Evolutionary conservation across 805 yeast species (phyloP), one percentile per base, ranked within the genome.

Genomic region (Suhomyces canberraensis): DNA sequence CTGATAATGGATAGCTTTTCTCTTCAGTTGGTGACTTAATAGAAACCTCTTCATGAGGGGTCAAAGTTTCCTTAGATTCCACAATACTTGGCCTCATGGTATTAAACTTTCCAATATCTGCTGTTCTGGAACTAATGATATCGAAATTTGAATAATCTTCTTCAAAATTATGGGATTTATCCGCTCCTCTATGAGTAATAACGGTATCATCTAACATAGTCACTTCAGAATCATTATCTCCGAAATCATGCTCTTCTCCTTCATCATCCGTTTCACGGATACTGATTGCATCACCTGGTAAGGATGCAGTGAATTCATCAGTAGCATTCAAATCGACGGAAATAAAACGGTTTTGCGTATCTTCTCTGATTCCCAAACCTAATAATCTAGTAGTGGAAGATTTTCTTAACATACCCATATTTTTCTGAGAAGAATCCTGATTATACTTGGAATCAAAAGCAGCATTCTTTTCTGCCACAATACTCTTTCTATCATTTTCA

Each of bases 51-150:
- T n/a, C 35, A 38, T 51, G 46, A 14, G 38, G 46, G 5, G 45
- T 40, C 34, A 61, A 51, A 0, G 64, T 54, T 14, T 60, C 66
- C 25, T 48, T 56, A 1, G 68, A 63, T 11, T 50, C 52, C 11
- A 58, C 46, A 16, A 54, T 38, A 32, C 52, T 59, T 20, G 66
- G 60, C 32, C 46, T 44, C 21, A 37, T 34, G 8, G 39, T 51
- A 37, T 46, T 56, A n/a, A 48, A 19, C 33, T 46, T 52, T 3
- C 60, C 64, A n/a, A 59, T 41, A 13, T 54, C 60, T 1, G 61
- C 61, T 19, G 56, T 54, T 31, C 52, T 50, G 11, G 62, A 46
- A 33, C 63, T 58, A 18, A 56, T 47, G 18, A 59, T 37, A 33
- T 55, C 61, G 40, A 51, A 48, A 40, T 51, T 52, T 9, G 60